These are phyloP conservation scores for Amylostereum chailletii DNA, from an alignment of 1,284 basidiomycete species.

Conservation along the genomic window DNA sequence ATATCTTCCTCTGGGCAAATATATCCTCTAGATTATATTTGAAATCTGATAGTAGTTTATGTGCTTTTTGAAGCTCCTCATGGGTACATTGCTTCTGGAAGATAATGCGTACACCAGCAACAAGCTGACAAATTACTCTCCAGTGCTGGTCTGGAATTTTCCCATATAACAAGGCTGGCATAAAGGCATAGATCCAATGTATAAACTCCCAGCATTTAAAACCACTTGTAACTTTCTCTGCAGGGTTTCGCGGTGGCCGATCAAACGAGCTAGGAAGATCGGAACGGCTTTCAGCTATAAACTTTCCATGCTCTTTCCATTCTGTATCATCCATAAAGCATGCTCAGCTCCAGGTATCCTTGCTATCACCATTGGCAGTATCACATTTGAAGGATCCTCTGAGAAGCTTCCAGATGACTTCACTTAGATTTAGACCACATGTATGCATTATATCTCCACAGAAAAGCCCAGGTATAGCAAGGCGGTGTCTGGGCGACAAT, in stretches of 20 bases:
- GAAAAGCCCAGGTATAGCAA: conserved; percentile 12
- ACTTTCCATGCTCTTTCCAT: conserved; percentile 12
- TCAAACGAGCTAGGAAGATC: conserved; percentile 21
- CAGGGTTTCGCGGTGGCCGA: conserved; percentile 19
- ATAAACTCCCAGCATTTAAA: conserved; percentile 24
- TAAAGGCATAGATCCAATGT: conserved; percentile 14
- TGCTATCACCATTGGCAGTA: conserved; percentile 3
- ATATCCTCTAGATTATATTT: conserved; percentile 14
- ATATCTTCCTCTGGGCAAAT: conserved; percentile 13
- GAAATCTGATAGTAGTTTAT: conserved; percentile 10
- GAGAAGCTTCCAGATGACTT: conserved; percentile 14
- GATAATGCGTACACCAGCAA: conserved; percentile 9
- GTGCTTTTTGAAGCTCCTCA: conserved; percentile 4
- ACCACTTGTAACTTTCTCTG: conserved; percentile 22
- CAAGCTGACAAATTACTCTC: conserved; percentile 16
- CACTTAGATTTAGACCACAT: conserved; percentile 14
- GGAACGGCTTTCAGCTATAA: conserved; percentile 9
- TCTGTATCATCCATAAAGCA: too few relatives aligned
- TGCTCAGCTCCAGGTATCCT: too few relatives aligned
- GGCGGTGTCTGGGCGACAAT: neutral
- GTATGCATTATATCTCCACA: conserved; percentile 18
- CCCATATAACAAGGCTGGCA: conserved; percentile 14
- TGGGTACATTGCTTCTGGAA: conserved; percentile 8
- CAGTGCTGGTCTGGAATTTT: conserved; percentile 11
- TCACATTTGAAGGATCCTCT: conserved; percentile 12